phyloP scores from a whole-genome alignment of 805 yeast genomes.

The Kockiozyma suomiensis region DNA sequence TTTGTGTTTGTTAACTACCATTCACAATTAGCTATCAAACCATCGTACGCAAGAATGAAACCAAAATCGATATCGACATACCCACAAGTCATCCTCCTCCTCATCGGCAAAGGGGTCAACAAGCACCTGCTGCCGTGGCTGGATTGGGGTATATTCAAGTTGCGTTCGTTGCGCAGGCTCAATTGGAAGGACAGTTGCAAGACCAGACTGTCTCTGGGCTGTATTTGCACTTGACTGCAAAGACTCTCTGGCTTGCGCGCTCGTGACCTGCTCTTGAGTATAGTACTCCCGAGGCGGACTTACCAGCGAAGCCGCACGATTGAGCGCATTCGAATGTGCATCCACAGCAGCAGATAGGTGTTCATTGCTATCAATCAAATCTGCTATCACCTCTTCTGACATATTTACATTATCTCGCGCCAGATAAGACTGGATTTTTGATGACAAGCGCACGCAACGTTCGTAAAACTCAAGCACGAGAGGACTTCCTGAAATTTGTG shows the following conservation, averaged over 20 bases:
- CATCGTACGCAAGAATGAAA: too few relatives aligned
- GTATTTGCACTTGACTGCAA: background rate
- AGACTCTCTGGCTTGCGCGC: background rate
- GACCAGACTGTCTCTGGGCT: background rate
- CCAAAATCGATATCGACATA: too few relatives aligned
- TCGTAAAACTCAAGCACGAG: slow-evolving; percentile 31
- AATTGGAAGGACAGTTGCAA: background rate
- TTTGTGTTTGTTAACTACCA: background rate
- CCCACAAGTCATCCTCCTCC: slow-evolving; percentile 18
- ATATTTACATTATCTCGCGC: slow-evolving; percentile 11
- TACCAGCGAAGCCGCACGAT: slow-evolving; percentile 22
- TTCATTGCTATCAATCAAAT: slow-evolving; percentile 21
- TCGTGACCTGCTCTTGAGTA: background rate
- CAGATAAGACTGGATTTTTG: slow-evolving; percentile 11
- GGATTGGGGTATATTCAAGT: background rate
- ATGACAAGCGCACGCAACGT: slow-evolving; percentile 22
- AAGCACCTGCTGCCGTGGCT: slow-evolving; percentile 6
- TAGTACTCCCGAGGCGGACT: slow-evolving; percentile 31
- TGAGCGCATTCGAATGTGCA: slow-evolving; percentile 22
- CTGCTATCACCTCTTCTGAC: slow-evolving; percentile 11
- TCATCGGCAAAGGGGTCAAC: slow-evolving; percentile 13
- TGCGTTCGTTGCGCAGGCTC: slow-evolving; percentile 2
- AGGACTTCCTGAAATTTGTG: slow-evolving; percentile 23
- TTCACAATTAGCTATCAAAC: background rate
- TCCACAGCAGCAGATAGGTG: slow-evolving; percentile 14